phyloP scores from a whole-genome alignment of 2,329 filamentous ascomycete species.

The Dactylellina parvicollis region DNA sequence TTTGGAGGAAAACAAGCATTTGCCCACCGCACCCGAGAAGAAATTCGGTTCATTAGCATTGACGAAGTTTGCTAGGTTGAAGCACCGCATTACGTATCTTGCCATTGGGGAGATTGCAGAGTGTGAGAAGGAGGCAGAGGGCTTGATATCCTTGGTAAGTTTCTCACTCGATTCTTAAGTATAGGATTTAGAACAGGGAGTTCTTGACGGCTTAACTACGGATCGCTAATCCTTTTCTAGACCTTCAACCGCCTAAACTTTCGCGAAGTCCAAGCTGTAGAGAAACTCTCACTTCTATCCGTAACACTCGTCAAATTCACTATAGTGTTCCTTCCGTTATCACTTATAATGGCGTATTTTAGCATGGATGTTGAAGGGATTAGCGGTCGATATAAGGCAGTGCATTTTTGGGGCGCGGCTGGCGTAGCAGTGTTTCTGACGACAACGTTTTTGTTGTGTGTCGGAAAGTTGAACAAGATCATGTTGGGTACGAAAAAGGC shows the following conservation, averaged over 20 bases:
- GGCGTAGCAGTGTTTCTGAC: constrained; percentile 34
- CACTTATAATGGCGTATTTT: constrained; percentile 66
- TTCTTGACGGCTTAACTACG: neutral
- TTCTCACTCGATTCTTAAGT: neutral
- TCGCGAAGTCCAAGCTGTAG: constrained; percentile 65
- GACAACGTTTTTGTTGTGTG: constrained; percentile 28
- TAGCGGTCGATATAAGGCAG: constrained; percentile 36
- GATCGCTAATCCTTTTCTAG: constrained; percentile 3
- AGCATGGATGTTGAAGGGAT: constrained; percentile 62
- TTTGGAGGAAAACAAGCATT: constrained; percentile 66
- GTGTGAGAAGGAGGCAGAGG: constrained; percentile 68
- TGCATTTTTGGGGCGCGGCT: constrained; percentile 42
- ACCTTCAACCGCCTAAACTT: constrained; percentile 68
- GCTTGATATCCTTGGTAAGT: constrained; percentile 62
- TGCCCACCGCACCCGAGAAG: constrained; percentile 51
- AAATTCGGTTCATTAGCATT: constrained; percentile 63
- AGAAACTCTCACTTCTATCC: constrained; percentile 65
- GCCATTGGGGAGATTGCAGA: constrained; percentile 72
- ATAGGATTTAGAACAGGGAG: neutral
- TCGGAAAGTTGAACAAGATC: constrained; percentile 45
- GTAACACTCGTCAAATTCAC: constrained; percentile 67
- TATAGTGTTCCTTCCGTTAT: constrained; percentile 66
- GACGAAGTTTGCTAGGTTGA: constrained; percentile 69
- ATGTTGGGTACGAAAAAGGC: constrained; percentile 49
- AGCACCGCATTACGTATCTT: constrained; percentile 71